Evolutionary conservation across 768 basidiomycete genomes (phyloP), one percentile per base, ranked within the genome.

Genomic region (Tulasnella sp.): DNA sequence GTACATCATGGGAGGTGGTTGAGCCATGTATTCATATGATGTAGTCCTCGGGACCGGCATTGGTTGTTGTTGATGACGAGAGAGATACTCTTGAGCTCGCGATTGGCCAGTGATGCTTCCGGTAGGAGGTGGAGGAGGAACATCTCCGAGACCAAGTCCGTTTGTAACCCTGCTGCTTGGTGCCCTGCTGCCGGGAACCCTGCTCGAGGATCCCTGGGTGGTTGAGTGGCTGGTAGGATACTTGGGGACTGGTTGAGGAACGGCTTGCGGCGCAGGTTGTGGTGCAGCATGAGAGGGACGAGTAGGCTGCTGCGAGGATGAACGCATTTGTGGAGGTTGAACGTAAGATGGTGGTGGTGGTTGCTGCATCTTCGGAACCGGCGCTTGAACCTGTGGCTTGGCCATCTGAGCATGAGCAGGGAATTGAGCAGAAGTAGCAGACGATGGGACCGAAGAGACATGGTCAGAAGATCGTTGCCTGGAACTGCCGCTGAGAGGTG

Each of bases 131-230:
- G 48, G 48, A 16, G 48, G 48, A 2, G 48, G 48, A 15, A 49
- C 48, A 25, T 39, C 37, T 20, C 48, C 48, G 9, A 49, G 48
- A 42, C 48, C 48, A 20, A 49, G 48, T 22, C 24, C 32, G 37
- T 49, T 49, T 4, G 32, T 37, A 10, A 49, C 37, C 6, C 39
- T 40, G 39, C 39, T 40, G 48, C n/a, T 25, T 41, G 48, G 12
- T 28, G 1, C 10, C 12, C 44, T 12, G 44, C 25, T 10, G 28
- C 44, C 16, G 44, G n/a, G n/a, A n/a, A n/a, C n/a, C 20, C 15
- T 47, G 45, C 13, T 47, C 31, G 45, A 28, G 25, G 24, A 33
- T 19, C n/a, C 24, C n/a, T 35, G 6, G 34, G 48, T 24, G 34
- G 33, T 15, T 16, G 16, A 16, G 45, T 22, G 22, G 48, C 32